phyloP scores from a whole-genome alignment of 257 asterid species.

The Solanum bulbocastanum region DNA sequence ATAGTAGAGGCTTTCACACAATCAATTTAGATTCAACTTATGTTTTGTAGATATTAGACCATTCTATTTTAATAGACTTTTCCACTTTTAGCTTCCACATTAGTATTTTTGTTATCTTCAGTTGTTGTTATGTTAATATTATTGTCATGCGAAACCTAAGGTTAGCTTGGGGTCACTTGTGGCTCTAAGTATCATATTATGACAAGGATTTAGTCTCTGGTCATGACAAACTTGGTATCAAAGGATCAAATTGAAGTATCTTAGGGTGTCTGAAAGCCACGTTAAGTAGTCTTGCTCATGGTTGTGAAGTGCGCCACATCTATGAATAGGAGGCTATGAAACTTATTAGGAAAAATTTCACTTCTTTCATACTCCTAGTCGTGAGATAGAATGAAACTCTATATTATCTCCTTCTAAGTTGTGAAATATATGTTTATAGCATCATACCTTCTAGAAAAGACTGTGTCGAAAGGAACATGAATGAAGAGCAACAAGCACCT shows the following conservation, averaged over 20 bases:
- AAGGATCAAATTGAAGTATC: not conserved
- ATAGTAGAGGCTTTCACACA: not conserved
- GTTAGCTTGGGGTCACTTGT: not conserved
- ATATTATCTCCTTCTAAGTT: too few species aligned
- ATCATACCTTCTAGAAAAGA: not conserved
- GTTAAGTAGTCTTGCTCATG: not conserved
- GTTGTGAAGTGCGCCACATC: not conserved
- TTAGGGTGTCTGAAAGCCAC: not conserved
- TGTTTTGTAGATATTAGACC: too few species aligned
- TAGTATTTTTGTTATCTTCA: not conserved
- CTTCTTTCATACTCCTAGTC: not conserved
- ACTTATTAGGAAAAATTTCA: not conserved
- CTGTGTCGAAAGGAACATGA: not conserved
- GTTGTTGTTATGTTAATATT: not conserved
- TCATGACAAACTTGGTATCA: not conserved
- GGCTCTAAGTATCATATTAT: too few species aligned
- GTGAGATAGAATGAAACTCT: not conserved
- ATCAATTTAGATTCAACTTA: not conserved
- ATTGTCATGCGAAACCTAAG: not conserved
- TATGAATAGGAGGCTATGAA: not conserved
- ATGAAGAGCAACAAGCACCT: not conserved
- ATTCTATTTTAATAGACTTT: too few species aligned
- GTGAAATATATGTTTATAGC: not conserved
- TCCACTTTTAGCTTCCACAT: too few species aligned
- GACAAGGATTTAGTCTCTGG: not conserved